Evolutionary conservation across 352 stramenopile genomes (phyloP).

Genomic region (Phytophthora melonis): DNA sequence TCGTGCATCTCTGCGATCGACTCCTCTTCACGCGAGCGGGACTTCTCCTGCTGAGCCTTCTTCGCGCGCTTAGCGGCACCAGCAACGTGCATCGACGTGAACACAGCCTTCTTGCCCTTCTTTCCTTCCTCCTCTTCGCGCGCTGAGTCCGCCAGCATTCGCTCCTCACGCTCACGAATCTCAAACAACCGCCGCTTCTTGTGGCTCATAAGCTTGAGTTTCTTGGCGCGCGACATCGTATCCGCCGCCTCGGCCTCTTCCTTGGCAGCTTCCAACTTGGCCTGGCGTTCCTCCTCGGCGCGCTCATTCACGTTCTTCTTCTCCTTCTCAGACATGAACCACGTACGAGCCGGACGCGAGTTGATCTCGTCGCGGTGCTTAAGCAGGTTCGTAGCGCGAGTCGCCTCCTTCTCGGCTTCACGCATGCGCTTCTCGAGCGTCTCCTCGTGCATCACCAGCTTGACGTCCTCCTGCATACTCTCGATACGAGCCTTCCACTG

Average conservation of each 20-base stretch:
- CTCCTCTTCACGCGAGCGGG: conserved; percentile 69
- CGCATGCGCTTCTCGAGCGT: conserved; percentile 92
- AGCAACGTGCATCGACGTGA: conserved; percentile 83
- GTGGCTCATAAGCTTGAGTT: conserved; percentile 89
- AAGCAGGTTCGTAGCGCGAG: conserved; percentile 91
- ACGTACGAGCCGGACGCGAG: conserved; percentile 87
- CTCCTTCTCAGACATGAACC: conserved; percentile 93
- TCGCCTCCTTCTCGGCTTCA: conserved; percentile 90
- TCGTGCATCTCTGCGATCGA: conserved; percentile 85
- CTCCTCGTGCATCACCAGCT: conserved; percentile 88
- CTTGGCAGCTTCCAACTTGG: conserved; percentile 50
- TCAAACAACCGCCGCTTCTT: conserved; percentile 89
- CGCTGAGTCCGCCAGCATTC: conserved; percentile 72
- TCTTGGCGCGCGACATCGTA: conserved; percentile 68
- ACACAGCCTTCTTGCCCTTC: conserved; percentile 70
- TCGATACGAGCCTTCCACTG: conserved; percentile 90
- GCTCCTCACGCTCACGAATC: conserved; percentile 85
- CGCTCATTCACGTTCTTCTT: conserved; percentile 86
- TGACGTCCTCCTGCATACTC: conserved; percentile 83
- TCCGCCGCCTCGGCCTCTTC: conserved; percentile 42
- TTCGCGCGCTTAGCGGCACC: conserved; percentile 85
- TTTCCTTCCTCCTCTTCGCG: conserved; percentile 50
- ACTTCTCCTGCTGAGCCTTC: conserved; percentile 67
- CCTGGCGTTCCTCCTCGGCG: conserved; percentile 71
- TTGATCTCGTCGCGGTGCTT: conserved; percentile 93